Percentiles rank a stretch among this genome's conserved stretches.
Evolutionary conservation across 2,329 filamentous ascomycete species (phyloP).

Genomic region (Claviceps monticola): DNA sequence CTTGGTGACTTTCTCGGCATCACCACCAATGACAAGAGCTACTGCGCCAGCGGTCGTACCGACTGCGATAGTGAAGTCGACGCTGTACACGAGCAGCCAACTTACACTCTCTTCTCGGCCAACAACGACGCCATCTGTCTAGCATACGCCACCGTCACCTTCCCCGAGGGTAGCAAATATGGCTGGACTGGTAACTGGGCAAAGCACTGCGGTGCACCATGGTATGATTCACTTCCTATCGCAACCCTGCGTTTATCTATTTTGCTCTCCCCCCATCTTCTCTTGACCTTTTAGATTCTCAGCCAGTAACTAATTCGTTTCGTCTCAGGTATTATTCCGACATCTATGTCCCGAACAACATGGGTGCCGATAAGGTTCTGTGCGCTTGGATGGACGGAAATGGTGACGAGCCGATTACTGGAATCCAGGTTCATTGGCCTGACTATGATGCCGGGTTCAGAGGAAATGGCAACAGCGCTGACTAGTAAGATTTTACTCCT

Average conservation of each 20-base stretch:
- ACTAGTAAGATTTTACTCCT: background rate
- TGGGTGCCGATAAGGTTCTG: background rate
- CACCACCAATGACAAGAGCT: rapidly evolving
- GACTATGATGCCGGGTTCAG: background rate
- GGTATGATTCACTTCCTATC: background rate
- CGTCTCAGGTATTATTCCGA: background rate
- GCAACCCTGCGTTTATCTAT: too few relatives aligned
- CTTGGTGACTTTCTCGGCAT: background rate
- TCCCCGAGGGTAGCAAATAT: background rate
- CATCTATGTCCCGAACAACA: background rate
- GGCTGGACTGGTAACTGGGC: background rate
- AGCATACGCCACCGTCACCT: background rate
- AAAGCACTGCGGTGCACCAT: background rate
- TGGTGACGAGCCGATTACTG: background rate
- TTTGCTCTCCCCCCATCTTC: too few relatives aligned
- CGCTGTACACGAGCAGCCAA: background rate
- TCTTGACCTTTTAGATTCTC: too few relatives aligned
- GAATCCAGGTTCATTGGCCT: background rate
- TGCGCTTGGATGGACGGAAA: background rate
- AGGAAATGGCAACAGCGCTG: background rate
- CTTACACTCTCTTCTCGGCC: background rate
- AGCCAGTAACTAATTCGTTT: too few relatives aligned
- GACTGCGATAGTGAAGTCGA: background rate
- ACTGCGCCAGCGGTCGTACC: background rate
- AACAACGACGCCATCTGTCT: background rate